These are phyloP conservation scores for Cyberlindnera xishuangbannaensis DNA, from an alignment of 805 yeast species.

Conservation along the genomic window DNA sequence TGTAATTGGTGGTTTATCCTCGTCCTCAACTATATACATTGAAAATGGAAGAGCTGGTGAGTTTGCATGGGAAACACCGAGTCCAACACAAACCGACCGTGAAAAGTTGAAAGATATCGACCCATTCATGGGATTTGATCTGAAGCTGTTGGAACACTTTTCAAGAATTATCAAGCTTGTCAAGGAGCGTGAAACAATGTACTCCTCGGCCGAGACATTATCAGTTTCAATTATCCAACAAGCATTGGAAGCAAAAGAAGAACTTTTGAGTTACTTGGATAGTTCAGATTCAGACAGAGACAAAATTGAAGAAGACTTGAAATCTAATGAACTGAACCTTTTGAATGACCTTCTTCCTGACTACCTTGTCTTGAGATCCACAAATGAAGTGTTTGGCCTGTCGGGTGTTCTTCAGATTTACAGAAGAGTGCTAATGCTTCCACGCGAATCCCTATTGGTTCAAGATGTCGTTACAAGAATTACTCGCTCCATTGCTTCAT, in stretches of 20 bases:
- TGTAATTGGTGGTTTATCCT: constrained; percentile 55
- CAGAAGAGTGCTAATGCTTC: constrained; percentile 48
- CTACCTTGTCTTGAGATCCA: constrained; percentile 33
- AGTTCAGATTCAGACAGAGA: constrained; percentile 25
- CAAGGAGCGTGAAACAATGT: constrained; percentile 21
- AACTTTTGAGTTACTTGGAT: constrained; percentile 23
- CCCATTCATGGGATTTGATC: constrained; percentile 60
- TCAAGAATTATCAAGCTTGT: constrained; percentile 42
- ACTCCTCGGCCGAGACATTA: constrained; percentile 14
- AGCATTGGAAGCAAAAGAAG: constrained; percentile 37
- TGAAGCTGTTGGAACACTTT: constrained; percentile 51
- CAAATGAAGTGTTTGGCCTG: constrained; percentile 46
- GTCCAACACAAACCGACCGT: constrained; percentile 16
- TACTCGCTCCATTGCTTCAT: constrained; percentile 26
- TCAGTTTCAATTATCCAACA: constrained; percentile 10
- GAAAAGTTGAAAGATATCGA: constrained; percentile 42
- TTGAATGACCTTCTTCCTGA: constrained; percentile 6
- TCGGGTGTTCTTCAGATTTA: constrained; percentile 53
- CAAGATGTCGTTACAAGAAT: constrained; percentile 36
- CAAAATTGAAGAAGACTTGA: constrained; percentile 17
- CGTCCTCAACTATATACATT: constrained; percentile 32
- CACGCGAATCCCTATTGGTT: constrained; percentile 40
- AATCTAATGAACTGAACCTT: constrained; percentile 6
- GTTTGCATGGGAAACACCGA: constrained; percentile 18
- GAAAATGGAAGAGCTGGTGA: constrained; percentile 27